Evolutionary conservation across 306 rosid species (phyloP).

Genomic region (Gillenia trifoliata): DNA sequence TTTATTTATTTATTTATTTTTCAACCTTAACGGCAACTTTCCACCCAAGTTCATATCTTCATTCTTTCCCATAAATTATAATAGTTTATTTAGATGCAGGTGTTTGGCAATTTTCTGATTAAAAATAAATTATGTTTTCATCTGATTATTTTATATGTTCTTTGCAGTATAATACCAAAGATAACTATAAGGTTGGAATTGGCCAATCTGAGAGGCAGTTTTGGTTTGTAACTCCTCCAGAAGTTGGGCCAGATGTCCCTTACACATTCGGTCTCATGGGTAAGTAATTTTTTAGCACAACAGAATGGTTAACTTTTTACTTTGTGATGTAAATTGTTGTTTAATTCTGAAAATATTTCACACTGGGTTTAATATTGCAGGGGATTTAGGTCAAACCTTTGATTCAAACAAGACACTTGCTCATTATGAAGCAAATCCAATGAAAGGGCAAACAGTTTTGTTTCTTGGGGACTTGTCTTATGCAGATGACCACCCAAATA

Average conservation of each 20-base stretch:
- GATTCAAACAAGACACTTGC: conserved; percentile 69
- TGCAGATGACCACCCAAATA: conserved; percentile 62
- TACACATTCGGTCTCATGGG: conserved; percentile 86
- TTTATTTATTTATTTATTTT: background rate
- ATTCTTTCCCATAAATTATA: no score
- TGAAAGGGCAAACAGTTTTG: conserved; percentile 52
- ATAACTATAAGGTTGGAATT: conserved; percentile 68
- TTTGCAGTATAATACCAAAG: conserved; percentile 60
- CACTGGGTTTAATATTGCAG: conserved; percentile 17
- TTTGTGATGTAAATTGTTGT: no score
- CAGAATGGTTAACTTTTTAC: no score
- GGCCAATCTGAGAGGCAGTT: conserved; percentile 52
- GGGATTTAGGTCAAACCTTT: conserved; percentile 86
- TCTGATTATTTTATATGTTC: background rate
- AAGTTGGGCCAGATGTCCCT: conserved; percentile 82
- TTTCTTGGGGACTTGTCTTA: conserved; percentile 81
- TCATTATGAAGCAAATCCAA: conserved; percentile 55
- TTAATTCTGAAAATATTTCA: no score
- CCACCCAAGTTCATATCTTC: no score
- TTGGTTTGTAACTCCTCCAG: conserved; percentile 83
- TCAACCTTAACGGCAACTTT: no score
- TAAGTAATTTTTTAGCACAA: background rate
- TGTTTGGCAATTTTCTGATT: no score
- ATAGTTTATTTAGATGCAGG: no score
- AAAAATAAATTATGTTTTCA: background rate